Percentiles rank a stretch among this genome's conserved stretches.
These are phyloP conservation scores for Apiospora malaysiana DNA, from an alignment of 2,329 filamentous ascomycete species.

Conservation along the genomic window DNA sequence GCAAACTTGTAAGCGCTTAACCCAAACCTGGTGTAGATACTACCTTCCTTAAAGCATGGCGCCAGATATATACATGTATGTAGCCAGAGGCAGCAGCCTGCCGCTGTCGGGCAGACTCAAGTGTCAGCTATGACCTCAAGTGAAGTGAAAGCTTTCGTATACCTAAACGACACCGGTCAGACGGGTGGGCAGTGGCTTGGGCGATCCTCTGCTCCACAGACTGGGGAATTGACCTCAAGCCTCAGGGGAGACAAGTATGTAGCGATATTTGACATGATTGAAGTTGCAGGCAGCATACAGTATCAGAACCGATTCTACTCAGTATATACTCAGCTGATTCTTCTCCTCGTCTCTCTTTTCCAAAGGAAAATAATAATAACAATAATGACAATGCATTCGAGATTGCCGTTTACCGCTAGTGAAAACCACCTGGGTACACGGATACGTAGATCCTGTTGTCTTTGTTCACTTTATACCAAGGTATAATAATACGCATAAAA, in stretches of 20 bases:
- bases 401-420: too few species aligned
- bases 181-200: neutral
- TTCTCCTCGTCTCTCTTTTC: too few species aligned
- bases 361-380: too few species aligned
- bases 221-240: neutral
- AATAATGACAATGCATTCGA: too few species aligned
- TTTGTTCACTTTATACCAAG: neutral
- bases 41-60: neutral
- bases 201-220: neutral
- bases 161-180: neutral
- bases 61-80: too few species aligned
- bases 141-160: neutral
- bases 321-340: too few species aligned
- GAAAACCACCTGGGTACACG: too few species aligned
- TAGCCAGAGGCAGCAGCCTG: neutral
- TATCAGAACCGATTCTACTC: too few species aligned
- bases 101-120: neutral
- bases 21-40: neutral
- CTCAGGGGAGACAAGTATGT: neutral
- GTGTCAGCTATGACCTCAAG: neutral
- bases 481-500: neutral
- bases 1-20: neutral
- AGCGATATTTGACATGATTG: neutral
- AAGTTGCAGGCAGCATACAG: too few species aligned
- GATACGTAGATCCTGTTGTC: neutral